Evolutionary conservation across 75 land plant genomes (phyloP), one percentile per base, ranked within the genome.

Genomic region (Selaginella moellendorffii): DNA sequence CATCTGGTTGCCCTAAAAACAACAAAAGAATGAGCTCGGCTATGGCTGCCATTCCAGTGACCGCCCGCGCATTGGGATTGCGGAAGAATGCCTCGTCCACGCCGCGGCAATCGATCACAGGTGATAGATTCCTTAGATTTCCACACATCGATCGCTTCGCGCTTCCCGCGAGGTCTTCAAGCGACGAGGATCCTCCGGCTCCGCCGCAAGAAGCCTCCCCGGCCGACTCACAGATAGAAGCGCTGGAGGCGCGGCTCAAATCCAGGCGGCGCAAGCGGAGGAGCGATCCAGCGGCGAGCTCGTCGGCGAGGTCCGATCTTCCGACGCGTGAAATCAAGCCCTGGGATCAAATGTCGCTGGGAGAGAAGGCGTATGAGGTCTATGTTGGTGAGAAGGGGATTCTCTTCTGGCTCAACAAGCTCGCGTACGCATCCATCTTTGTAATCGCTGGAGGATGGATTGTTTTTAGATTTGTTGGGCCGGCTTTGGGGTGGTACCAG

Each of bases 371-470:
- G 14, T 63, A 76, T 68, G 83, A 85, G 69, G 68, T 89, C 2
- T 93, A 93, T 64, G 67, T 85, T 28, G 98, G 96, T 1, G 95
- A 92, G 74, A 93, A 83, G 62, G 98, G 98, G 12, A 25, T 67
- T 62, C 81, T 93, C 31, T 93, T 83, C 64, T 93, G 98, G 98
- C 80, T 93, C 64, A 93, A 93, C 77, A 93, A 93, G 79, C 74
- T 85, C 42, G 98, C 98, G 8, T 93, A 93, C 54, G 90, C 87
- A 24, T 79, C 98, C 73, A 93, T 93, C 53, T 93, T 78, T 65
- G 61, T 79, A 14, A 46, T 86, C 61, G 70, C 80, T 29, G 98
- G 98, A n/a, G 87, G 78, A 18, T 93, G 98, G 98, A 86, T 93
- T 42, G 46, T 80, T 2, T 93, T 93, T 63, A 74, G 98, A 25